A percentile compares a stretch with the other conserved stretches of the same genome.
phyloP scores from a whole-genome alignment of 2,329 filamentous ascomycete genomes.

The Phaeomoniella chlamydospora region DNA sequence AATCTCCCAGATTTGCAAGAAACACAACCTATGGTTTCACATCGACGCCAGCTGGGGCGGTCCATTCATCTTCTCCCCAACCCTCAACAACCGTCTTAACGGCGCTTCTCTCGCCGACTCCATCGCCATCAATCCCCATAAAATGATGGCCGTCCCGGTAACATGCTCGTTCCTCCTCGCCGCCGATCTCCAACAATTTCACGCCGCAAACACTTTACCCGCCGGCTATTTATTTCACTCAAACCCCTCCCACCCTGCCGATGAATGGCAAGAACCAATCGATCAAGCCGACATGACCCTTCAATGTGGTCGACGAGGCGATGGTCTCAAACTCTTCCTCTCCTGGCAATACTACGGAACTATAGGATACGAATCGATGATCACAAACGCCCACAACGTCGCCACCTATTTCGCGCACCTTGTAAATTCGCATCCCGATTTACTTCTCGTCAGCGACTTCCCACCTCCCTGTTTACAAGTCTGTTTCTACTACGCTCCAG shows the following conservation, averaged over 20 bases:
- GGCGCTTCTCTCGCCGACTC: conserved; percentile 66
- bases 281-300: conserved; percentile 86
- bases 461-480: conserved; percentile 84
- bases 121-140: conserved; percentile 84
- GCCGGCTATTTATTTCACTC: conserved; percentile 74
- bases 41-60: conserved; percentile 89
- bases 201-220: conserved; percentile 69
- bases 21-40: conserved; percentile 74
- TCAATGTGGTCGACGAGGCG: conserved; percentile 79
- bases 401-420: conserved; percentile 54
- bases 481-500: conserved; percentile 74
- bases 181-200: conserved; percentile 61
- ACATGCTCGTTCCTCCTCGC: conserved; percentile 84
- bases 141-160: conserved; percentile 85
- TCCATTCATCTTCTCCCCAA: conserved; percentile 56
- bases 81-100: conserved; percentile 44
- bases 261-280: conserved; percentile 48
- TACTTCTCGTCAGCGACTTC: conserved; percentile 58
- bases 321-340: conserved; percentile 75
- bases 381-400: conserved; percentile 58
- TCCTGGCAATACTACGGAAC: conserved; percentile 82
- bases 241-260: conserved; percentile 11
- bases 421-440: conserved; percentile 41
- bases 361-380: conserved; percentile 52
- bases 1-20: conserved; percentile 56